Percentiles rank a stretch among this genome's conserved stretches.
Conservation (phyloP, 2,329 filamentous ascomycete species). For the Arthrobotrys entomopaga region DNA sequence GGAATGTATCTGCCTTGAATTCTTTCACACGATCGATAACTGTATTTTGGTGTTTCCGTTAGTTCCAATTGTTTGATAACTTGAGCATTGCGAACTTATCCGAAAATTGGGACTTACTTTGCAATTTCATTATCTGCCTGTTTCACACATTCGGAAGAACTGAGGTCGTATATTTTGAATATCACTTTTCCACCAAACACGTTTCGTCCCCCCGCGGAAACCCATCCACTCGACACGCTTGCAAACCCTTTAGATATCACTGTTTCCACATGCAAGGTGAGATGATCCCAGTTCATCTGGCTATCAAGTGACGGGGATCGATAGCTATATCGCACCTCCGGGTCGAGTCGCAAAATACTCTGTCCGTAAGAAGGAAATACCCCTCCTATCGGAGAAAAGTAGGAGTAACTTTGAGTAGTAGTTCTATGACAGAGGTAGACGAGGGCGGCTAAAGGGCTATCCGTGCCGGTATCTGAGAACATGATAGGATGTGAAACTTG, state of each 20-base stretch:
- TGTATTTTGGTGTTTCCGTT: neutral
- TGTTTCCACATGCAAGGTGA: constrained; percentile 3
- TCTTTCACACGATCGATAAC: neutral
- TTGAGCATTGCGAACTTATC: no score
- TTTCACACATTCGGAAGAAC: neutral
- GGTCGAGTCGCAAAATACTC: constrained; percentile 3
- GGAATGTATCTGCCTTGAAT: constrained; percentile 30
- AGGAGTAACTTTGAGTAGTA: neutral
- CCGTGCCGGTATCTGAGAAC: constrained; percentile 16
- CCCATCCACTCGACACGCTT: constrained; percentile 1
- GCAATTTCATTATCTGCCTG: constrained; percentile 15
- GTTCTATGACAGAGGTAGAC: constrained; percentile 16
- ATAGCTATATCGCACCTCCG: constrained; percentile 1
- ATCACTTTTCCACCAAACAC: neutral
- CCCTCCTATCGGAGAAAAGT: neutral
- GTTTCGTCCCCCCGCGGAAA: neutral
- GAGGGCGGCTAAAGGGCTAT: constrained; percentile 15
- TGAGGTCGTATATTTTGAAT: constrained; percentile 34
- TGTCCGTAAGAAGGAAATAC: neutral
- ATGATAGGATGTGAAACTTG: constrained; percentile 12
- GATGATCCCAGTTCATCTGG: constrained; percentile 11
- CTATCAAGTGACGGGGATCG: neutral
- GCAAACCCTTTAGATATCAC: constrained; percentile 1
- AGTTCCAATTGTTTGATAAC: no score
- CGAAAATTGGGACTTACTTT: constrained; percentile 11